Conservation (phyloP, 2,329 filamentous ascomycete species). For the Exophiala spinifera region DNA sequence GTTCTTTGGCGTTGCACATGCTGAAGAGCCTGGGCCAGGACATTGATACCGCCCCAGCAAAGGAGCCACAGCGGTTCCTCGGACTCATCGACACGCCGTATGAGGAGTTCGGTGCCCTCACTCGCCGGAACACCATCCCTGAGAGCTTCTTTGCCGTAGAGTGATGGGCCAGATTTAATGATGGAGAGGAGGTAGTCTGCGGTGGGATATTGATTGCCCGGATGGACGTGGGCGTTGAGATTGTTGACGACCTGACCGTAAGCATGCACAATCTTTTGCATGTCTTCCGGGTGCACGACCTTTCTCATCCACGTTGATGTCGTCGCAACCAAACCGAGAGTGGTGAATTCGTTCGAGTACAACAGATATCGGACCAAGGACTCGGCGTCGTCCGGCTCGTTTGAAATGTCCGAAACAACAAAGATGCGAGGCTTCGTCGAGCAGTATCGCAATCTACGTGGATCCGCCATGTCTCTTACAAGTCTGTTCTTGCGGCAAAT, state of each 20-base stretch:
- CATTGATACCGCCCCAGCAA: conserved; percentile 54
- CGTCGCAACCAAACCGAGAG: conserved; percentile 45
- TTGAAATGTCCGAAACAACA: conserved; percentile 46
- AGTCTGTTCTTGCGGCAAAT: too few relatives aligned
- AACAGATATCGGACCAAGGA: conserved; percentile 46
- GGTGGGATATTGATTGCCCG: conserved; percentile 42
- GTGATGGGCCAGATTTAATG: conserved; percentile 41
- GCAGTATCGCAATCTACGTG: neutral
- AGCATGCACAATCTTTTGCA: conserved; percentile 45
- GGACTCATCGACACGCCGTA: conserved; percentile 40
- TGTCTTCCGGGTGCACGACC: conserved; percentile 42
- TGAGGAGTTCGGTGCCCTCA: conserved; percentile 46
- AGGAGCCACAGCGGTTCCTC: conserved; percentile 51
- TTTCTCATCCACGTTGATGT: conserved; percentile 48
- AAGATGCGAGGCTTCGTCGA: conserved; percentile 37
- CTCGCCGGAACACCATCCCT: conserved; percentile 37
- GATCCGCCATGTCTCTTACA: neutral
- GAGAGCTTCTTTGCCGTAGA: conserved; percentile 41
- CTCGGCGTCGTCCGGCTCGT: conserved; percentile 48
- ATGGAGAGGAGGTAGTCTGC: conserved; percentile 37
- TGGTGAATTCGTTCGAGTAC: conserved; percentile 49
- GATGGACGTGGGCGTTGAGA: conserved; percentile 49
- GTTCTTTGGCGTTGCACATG: conserved; percentile 36
- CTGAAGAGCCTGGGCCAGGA: conserved; percentile 50
- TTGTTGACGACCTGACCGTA: conserved; percentile 47